Conservation (phyloP, 306 rosid genomes). For the Lathyrus oleraceus region DNA sequence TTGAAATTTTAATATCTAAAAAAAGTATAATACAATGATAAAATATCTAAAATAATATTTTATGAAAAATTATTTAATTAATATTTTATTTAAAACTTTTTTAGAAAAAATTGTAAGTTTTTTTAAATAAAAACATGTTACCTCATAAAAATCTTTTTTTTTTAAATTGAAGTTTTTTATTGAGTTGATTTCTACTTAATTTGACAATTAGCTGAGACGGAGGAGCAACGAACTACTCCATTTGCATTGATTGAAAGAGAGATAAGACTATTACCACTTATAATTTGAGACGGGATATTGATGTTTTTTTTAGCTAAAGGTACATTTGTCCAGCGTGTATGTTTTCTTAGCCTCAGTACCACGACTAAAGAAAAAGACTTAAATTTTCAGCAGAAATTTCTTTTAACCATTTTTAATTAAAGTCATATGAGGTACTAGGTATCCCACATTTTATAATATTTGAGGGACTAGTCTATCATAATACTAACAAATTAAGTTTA, state of each 20-base stretch:
- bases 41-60: too few relatives aligned
- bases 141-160: too few relatives aligned
- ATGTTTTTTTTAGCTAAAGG: constrained; percentile 36
- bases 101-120: too few relatives aligned
- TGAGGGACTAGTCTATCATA: too few relatives aligned
- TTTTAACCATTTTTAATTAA: not conserved
- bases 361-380: constrained; percentile 35
- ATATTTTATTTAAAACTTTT: too few relatives aligned
- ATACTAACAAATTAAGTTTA: too few relatives aligned
- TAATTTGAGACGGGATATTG: constrained; percentile 42
- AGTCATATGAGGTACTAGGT: not conserved
- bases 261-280: constrained; percentile 45
- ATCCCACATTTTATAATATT: too few relatives aligned
- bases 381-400: constrained; percentile 34
- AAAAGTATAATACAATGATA: too few relatives aligned
- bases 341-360: constrained; percentile 34
- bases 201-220: constrained; percentile 31
- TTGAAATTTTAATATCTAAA: too few relatives aligned
- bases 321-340: constrained; percentile 40
- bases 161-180: too few relatives aligned
- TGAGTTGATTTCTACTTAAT: constrained; percentile 30
- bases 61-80: too few relatives aligned
- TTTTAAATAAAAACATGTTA: too few relatives aligned
- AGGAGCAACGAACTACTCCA: constrained; percentile 29
- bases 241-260: constrained; percentile 36